These are phyloP conservation scores for Thermothielavioides terrestris DNA, from an alignment of 495 filamentous ascomycete genomes.

Conservation along the genomic window DNA sequence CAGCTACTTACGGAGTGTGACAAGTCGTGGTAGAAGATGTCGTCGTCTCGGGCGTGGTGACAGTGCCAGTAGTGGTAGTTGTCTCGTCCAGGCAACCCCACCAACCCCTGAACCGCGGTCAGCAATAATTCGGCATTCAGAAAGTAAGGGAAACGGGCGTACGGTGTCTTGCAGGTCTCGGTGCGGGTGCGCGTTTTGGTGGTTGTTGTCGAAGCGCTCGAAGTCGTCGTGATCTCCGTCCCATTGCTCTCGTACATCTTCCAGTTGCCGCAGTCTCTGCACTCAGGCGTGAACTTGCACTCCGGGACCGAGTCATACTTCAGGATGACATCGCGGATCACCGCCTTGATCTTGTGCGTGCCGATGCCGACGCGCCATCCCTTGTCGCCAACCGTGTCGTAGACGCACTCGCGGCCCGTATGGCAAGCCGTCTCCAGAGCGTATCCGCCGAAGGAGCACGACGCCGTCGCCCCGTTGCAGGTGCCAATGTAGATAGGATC, in stretches of 20 bases:
- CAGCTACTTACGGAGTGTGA: conserved; percentile 37
- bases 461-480: conserved; percentile 80
- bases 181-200: conserved; percentile 62
- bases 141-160: not conserved
- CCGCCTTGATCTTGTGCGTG: conserved; percentile 74
- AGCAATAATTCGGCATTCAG: not conserved
- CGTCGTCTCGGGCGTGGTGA: conserved; percentile 40
- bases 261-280: conserved; percentile 86
- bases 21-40: conserved; percentile 46
- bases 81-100: conserved; percentile 64
- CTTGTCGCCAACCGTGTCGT: conserved; percentile 83
- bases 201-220: conserved; percentile 44
- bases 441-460: conserved; percentile 88
- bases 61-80: conserved; percentile 40
- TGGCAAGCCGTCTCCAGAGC: conserved; percentile 89
- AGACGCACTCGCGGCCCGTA: conserved; percentile 75
- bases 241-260: conserved; percentile 89
- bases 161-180: conserved; percentile 76
- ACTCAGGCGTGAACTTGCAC: conserved; percentile 64
- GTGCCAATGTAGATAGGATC: conserved; percentile 92
- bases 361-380: conserved; percentile 81
- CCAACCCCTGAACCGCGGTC: conserved; percentile 45
- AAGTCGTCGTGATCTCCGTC: conserved; percentile 62
- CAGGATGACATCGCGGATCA: conserved; percentile 78
- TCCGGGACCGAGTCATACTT: conserved; percentile 68